These are phyloP conservation scores for Boletellus deceptivus DNA, from an alignment of 1,284 basidiomycete species.

Conservation along the genomic window DNA sequence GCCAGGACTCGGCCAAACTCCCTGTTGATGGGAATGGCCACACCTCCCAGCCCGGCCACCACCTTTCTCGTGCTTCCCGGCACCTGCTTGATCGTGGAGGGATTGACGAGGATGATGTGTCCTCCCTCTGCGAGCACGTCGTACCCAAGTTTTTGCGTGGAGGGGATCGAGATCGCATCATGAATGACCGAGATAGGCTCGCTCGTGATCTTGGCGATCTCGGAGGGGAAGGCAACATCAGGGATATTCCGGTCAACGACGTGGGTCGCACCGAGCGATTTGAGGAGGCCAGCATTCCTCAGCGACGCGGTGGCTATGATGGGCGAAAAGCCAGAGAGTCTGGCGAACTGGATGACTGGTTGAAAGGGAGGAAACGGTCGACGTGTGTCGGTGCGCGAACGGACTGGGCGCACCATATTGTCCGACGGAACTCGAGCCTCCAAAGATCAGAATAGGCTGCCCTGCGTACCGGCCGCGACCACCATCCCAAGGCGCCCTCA, in stretches of 20 bases:
- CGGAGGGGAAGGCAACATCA: slow-evolving; percentile 7
- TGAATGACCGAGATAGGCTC: slow-evolving; percentile 15
- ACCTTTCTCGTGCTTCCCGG: slow-evolving; percentile 19
- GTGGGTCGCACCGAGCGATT: slow-evolving; percentile 36
- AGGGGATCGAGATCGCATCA: slow-evolving; percentile 15
- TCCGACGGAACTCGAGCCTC: slow-evolving; percentile 38
- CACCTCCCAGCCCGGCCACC: slow-evolving; percentile 4
- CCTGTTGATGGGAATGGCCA: slow-evolving; percentile 13
- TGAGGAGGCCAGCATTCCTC: slow-evolving; percentile 32
- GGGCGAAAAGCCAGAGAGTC: slow-evolving; percentile 31
- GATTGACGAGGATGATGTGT: slow-evolving; percentile 9
- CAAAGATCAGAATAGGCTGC: slow-evolving; percentile 35
- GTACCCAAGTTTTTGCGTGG: slow-evolving; percentile 26
- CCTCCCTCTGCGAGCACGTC: slow-evolving; percentile 21
- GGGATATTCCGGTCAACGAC: slow-evolving; percentile 29
- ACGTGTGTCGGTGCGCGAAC: background rate
- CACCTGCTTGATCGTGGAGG: slow-evolving; percentile 6
- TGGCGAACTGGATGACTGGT: slow-evolving; percentile 36
- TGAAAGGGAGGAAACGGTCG: background rate
- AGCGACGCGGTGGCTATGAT: slow-evolving; percentile 32
- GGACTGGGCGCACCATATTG: slow-evolving; percentile 28
- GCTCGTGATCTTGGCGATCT: slow-evolving; percentile 13
- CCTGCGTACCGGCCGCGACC: slow-evolving; percentile 21
- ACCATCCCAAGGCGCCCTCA: slow-evolving; percentile 27
- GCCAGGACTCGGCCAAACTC: slow-evolving; percentile 16